A percentile compares a stretch with the other conserved stretches of the same genome.
Conservation (phyloP, 2,329 filamentous ascomycete genomes). For the Aspergillus texensis region DNA sequence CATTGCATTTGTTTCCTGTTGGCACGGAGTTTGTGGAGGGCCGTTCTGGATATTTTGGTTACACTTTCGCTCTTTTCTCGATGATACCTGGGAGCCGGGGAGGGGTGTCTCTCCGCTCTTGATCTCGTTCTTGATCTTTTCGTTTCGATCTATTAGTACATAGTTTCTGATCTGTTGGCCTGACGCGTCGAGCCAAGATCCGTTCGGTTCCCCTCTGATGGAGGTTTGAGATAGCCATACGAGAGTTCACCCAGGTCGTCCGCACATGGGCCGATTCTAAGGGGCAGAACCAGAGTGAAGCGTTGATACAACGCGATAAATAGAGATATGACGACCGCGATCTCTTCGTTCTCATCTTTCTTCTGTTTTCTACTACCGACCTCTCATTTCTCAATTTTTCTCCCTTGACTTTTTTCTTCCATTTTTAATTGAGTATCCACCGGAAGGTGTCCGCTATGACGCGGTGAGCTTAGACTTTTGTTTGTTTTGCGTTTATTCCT, state of each 20-base stretch:
- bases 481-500: neutral
- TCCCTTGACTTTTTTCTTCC: neutral
- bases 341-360: neutral
- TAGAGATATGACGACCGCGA: constrained; percentile 2
- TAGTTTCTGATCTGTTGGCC: neutral
- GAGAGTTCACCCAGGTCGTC: neutral
- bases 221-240: constrained; percentile 5
- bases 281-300: neutral
- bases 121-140: neutral
- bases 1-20: constrained; percentile 16
- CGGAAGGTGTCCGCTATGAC: neutral
- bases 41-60: constrained; percentile 2
- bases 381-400: neutral
- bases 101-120: neutral
- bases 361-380: neutral
- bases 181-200: neutral
- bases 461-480: neutral
- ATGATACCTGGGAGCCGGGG: constrained; percentile 6
- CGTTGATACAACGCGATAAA: neutral
- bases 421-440: constrained; percentile 1
- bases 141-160: neutral
- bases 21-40: constrained; percentile 14
- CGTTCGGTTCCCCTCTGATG: neutral
- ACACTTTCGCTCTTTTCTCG: constrained; percentile 4
- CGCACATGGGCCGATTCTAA: neutral